Evolutionary conservation across 352 stramenopile species (phyloP).

Genomic region (Hyaloperonospora brassicae): DNA sequence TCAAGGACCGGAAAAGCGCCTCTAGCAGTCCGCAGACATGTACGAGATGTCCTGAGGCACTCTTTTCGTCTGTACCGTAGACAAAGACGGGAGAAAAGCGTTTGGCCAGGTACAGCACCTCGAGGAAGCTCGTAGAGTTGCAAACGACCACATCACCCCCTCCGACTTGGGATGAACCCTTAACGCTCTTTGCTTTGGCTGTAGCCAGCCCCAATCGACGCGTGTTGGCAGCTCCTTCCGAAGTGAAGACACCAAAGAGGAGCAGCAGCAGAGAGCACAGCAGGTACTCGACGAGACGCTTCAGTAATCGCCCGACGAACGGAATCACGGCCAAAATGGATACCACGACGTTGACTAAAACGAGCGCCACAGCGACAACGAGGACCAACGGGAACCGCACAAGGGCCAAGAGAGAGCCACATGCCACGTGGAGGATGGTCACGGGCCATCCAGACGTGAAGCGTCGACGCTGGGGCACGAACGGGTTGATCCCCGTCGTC

Average conservation of each 20-base stretch:
- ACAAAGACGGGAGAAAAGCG: slow-evolving; percentile 78
- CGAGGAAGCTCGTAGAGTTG: slow-evolving; percentile 78
- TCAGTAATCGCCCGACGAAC: slow-evolving; percentile 55
- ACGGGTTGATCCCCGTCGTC: slow-evolving; percentile 81
- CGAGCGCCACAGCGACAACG: slow-evolving; percentile 29
- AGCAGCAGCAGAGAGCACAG: slow-evolving; percentile 61
- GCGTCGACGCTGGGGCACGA: slow-evolving; percentile 67
- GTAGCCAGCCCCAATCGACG: slow-evolving; percentile 57
- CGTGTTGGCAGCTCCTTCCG: slow-evolving; percentile 63
- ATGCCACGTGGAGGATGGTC: slow-evolving; percentile 36
- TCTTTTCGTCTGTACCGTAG: slow-evolving; percentile 42
- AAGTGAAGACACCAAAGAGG: slow-evolving; percentile 55
- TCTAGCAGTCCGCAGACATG: slow-evolving; percentile 60
- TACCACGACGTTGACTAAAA: slow-evolving; percentile 42
- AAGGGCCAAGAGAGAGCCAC: slow-evolving; percentile 38
- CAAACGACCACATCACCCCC: slow-evolving; percentile 62
- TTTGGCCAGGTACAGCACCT: slow-evolving; percentile 66
- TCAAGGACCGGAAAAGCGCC: slow-evolving; percentile 51
- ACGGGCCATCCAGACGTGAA: slow-evolving; percentile 36
- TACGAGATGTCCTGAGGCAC: slow-evolving; percentile 44
- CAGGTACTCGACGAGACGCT: slow-evolving; percentile 64
- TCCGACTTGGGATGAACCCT: slow-evolving; percentile 30
- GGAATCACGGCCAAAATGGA: slow-evolving; percentile 54
- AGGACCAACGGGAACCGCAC: slow-evolving; percentile 49
- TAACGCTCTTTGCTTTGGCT: slow-evolving; percentile 21